These are phyloP conservation scores for Trichocomaceae sp. DNA, from an alignment of 2,329 filamentous ascomycete species.

Conservation along the genomic window DNA sequence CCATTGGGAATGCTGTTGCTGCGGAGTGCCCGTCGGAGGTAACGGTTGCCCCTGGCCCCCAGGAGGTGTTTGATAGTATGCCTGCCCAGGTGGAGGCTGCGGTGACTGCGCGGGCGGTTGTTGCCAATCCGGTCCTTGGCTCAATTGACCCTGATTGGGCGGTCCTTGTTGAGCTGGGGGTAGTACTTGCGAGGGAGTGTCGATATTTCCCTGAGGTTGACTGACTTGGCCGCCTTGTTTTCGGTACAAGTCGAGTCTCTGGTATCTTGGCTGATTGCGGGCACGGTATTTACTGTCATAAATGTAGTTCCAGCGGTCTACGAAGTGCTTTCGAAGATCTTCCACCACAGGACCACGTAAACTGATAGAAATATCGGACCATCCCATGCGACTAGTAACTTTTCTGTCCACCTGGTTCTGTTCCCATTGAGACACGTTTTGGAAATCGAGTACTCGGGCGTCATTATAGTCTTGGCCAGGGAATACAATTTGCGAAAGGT, in stretches of 20 bases:
- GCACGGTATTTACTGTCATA: constrained; percentile 72
- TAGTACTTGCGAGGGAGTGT: constrained; percentile 15
- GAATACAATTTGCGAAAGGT: constrained; percentile 70
- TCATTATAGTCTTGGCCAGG: constrained; percentile 94
- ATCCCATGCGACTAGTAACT: constrained; percentile 79
- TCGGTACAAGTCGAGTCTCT: constrained; percentile 16
- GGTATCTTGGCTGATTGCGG: constrained; percentile 47
- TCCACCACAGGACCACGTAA: constrained; percentile 67
- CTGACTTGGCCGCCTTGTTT: constrained; percentile 19
- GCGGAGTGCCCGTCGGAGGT: constrained; percentile 13
- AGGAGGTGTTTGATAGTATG: constrained; percentile 3
- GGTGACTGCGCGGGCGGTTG: constrained; percentile 7
- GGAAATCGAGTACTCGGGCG: constrained; percentile 73
- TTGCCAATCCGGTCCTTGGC: constrained; percentile 14
- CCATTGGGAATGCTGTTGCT: constrained; percentile 14
- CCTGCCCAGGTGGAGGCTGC: constrained; percentile 1
- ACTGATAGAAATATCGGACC: constrained; percentile 79
- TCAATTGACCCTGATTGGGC: constrained; percentile 11
- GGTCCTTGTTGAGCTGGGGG: constrained; percentile 15
- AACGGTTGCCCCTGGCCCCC: constrained; percentile 1
- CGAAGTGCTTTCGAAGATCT: constrained; percentile 71
- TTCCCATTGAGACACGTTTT: constrained; percentile 69
- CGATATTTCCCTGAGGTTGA: constrained; percentile 20
- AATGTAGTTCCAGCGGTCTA: constrained; percentile 88
- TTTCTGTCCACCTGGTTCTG: constrained; percentile 81